Percentiles rank a stretch among this genome's conserved stretches.
Conservation (phyloP, 169 alveolate genomes). For the Plasmodium vivax region DNA sequence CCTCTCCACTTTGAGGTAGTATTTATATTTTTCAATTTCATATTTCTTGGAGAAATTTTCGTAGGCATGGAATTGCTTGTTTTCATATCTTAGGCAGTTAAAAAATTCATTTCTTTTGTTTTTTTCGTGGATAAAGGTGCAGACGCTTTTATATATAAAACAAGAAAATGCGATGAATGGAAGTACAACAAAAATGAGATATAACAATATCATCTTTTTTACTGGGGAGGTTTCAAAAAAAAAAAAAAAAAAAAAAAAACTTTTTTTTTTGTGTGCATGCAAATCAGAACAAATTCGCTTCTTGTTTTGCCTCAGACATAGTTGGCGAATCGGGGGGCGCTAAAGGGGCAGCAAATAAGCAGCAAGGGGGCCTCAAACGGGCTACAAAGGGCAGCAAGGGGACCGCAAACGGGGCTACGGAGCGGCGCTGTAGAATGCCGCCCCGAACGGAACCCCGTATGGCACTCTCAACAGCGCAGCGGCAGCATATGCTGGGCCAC, state of each 20-base stretch:
- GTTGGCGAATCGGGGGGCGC: not conserved
- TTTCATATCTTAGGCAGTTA: constrained; percentile 21
- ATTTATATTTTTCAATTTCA: constrained; percentile 57
- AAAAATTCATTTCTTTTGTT: constrained; percentile 60
- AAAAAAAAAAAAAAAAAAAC: not conserved
- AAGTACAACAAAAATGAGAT: constrained; percentile 48
- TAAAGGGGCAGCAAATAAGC: no score
- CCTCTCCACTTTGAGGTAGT: constrained; percentile 47
- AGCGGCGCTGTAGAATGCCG: not conserved
- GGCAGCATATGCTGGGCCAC: not conserved
- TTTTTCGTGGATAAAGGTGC: constrained; percentile 37
- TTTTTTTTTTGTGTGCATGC: not conserved
- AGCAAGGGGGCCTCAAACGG: not conserved
- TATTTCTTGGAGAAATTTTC: constrained; percentile 55
- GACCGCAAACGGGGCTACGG: not conserved
- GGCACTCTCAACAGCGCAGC: not conserved
- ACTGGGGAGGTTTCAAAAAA: not conserved
- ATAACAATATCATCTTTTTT: constrained; percentile 51
- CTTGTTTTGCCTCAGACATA: not conserved
- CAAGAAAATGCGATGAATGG: constrained; percentile 58
- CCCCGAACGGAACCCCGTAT: not conserved
- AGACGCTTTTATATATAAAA: constrained; percentile 58
- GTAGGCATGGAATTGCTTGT: constrained; percentile 15
- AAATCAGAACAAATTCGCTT: constrained; percentile 1
- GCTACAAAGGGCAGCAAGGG: not conserved